phyloP scores from a whole-genome alignment of 345 rosid genomes.

The Cochlearia excelsa region DNA sequence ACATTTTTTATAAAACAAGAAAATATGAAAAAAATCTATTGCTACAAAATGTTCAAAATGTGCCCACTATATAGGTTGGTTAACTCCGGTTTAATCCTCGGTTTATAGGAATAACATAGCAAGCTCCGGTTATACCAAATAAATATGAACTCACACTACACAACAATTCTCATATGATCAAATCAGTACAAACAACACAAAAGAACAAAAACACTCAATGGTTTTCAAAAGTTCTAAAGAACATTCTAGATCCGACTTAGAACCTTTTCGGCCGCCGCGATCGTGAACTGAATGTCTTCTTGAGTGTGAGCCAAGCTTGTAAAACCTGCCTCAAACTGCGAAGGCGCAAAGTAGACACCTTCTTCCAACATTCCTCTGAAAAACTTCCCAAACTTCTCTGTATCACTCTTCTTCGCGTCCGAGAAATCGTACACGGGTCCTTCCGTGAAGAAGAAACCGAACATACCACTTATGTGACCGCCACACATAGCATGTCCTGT shows the following conservation, averaged over 20 bases:
- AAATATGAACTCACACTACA: slow-evolving; percentile 12
- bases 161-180: slow-evolving; percentile 5
- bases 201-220: background rate
- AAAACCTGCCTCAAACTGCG: slow-evolving; percentile 85
- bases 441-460: slow-evolving; percentile 78
- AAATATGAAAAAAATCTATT: no score
- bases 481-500: slow-evolving; percentile 73
- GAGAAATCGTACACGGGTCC: slow-evolving; percentile 67
- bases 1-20: no score
- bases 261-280: slow-evolving; percentile 67
- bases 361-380: slow-evolving; percentile 71
- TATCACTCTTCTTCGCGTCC: slow-evolving; percentile 73
- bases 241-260: slow-evolving; percentile 44
- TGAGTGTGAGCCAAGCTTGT: slow-evolving; percentile 75
- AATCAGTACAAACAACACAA: no score
- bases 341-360: slow-evolving; percentile 80
- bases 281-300: slow-evolving; percentile 59
- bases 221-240: slow-evolving; percentile 19
- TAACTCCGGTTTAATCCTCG: background rate
- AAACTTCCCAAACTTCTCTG: slow-evolving; percentile 61
- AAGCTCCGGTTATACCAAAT: background rate
- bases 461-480: slow-evolving; percentile 69
- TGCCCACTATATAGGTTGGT: background rate
- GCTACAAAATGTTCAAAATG: background rate
- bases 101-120: background rate